Base-by-base conservation (phyloP, 2,329 filamentous ascomycete genomes). In the Capronia americana region DNA sequence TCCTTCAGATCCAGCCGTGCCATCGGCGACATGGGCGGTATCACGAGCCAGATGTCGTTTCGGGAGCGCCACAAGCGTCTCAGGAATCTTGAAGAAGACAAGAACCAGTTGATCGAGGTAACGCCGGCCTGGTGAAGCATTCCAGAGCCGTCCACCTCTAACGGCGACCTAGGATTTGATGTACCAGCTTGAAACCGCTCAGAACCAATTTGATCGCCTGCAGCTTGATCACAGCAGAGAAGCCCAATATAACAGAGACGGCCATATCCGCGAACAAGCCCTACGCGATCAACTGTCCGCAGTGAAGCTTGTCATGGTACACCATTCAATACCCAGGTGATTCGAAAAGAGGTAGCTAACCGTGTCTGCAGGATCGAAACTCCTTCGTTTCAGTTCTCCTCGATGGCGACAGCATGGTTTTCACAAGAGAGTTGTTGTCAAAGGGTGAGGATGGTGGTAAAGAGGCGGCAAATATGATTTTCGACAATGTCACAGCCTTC, bases 381-480 rank as follows among this genome's bases (percentile, higher is more conserved):
- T 81, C 84, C 4, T 87, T 84, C 70, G 78, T 87, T 48, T 74
- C 85, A 17, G 78, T 85, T 34, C 77, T 87, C 41, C 78, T 87
- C 57, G 85, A 87, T 70, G 85, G 84, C 48, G 83, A 86, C 69
- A 83, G 81, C 53, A 82, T 85, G 75, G 80, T 87, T 68, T 87
- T 87, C 71, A 76, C 79, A 53, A 82, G 86, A 62, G 77, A 83
- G 20, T 80, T 83, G 61, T 65, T 86, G 56, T 77, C 79, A 57
- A 77, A 79, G 55, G 85, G 84, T 34, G 83, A 84, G 75, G 73
- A 78, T 60, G 85, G 85, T 60, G 85, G 85, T 23, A 82, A 79
- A 65, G 79, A 79, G 69, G 85, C 85, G 41, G 85, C 84, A n/a
- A 78, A 77, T 44, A 74, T 79, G 38, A 79, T 87, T n/a, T 79